phyloP scores from a whole-genome alignment of 768 basidiomycete species.

The Termitomyces sp. region DNA sequence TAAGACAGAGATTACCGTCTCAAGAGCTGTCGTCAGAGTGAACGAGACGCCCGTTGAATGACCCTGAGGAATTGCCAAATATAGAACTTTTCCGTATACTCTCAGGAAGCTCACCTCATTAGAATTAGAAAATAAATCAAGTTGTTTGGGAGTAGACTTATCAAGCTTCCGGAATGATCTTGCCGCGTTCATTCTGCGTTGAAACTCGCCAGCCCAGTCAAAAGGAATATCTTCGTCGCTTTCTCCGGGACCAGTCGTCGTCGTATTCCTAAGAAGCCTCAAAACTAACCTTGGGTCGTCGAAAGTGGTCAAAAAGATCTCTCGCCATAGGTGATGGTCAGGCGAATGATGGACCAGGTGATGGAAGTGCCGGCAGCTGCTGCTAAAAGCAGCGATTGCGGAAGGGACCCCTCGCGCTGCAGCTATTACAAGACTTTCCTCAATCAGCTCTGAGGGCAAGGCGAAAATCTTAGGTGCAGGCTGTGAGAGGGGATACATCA shows the following conservation, averaged over 20 bases:
- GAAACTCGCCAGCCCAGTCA: conserved; percentile 20
- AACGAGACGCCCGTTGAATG: neutral
- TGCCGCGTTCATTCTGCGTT: conserved; percentile 13
- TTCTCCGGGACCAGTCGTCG: conserved; percentile 5
- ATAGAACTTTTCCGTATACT: neutral
- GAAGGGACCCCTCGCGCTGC: conserved; percentile 13
- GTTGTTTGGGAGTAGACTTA: neutral
- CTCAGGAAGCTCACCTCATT: neutral
- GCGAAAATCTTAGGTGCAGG: conserved; percentile 9
- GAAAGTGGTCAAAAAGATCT: conserved; percentile 44
- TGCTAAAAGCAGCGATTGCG: conserved; percentile 12
- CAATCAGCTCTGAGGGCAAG: conserved; percentile 17
- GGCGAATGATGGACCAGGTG: conserved; percentile 9
- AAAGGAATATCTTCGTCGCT: conserved; percentile 1
- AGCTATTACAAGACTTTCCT: conserved; percentile 12
- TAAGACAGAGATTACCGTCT: conserved; percentile 12
- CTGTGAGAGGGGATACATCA: conserved; percentile 6
- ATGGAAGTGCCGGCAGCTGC: conserved; percentile 15
- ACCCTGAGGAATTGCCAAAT: neutral
- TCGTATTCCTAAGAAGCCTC: conserved; percentile 1
- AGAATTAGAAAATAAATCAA: conserved; percentile 5
- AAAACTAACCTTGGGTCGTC: conserved; percentile 42
- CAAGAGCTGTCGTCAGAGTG: conserved; percentile 9
- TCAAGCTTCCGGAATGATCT: conserved; percentile 8
- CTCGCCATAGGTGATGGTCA: conserved; percentile 38